Evolutionary conservation across 148 eudicot genomes (phyloP), one percentile per base, ranked within the genome.

Genomic region (Gaultheria prostrata): DNA sequence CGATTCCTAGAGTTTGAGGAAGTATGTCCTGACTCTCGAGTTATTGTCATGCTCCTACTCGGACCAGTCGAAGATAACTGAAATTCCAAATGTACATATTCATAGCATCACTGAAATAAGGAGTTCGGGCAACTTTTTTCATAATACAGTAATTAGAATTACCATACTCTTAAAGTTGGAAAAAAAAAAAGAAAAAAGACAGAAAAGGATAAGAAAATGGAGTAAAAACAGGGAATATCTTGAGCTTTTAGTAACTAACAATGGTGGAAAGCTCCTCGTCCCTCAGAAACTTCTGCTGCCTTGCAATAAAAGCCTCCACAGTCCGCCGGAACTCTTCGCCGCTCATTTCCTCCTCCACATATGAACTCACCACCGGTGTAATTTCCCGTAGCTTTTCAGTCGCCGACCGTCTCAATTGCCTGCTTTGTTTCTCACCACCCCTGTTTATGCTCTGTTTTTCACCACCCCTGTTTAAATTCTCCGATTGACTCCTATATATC

Each of bases 201-300:
- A 50, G 14, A 70, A 21, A 50, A 24, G 9, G 18, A 18, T 0
- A 18, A 30, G 21, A 20, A 80, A 80, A 65, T 33, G 35, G 51
- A 43, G 21, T 4, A 65, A 67, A 81, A 81, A 81, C 76, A 65
- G 57, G n/a, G 83, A 28, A 63, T 67, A 67, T 46, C 39, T 8
- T 63, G 17, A 28, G 45, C 69, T 65, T 26, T 26, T 45, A 65
- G 45, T 69, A 12, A 20, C 3, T 10, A 32, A 45, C 77, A 4
- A 79, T n/a, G 48, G 86, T 77, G 33, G 89, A 79, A 28, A 85
- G 82, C 79, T 82, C 89, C 49, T 94, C 95, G 76, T 97, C 95
- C 89, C 94, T 92, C 83, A 97, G 82, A 46, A 82, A 83, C 91
- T 87, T 92, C 85, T 97, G 99, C 79, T 95, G 98, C 85, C 92